phyloP scores from a whole-genome alignment of 2,329 filamentous ascomycete species.

The Hypoxylon sp. region DNA sequence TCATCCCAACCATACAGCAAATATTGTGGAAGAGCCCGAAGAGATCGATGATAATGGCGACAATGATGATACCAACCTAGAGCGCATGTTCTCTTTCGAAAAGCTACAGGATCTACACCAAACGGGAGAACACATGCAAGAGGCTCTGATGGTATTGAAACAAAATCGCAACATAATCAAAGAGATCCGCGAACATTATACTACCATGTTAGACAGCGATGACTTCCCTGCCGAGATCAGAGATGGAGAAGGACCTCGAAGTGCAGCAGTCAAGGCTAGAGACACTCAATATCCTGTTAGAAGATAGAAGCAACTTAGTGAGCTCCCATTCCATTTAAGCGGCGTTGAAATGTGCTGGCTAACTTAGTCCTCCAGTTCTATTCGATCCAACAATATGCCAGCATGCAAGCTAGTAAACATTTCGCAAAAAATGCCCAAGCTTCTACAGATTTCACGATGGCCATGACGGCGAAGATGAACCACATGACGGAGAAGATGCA shows the following conservation, averaged over 20 bases:
- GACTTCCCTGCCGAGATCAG: conserved; percentile 6
- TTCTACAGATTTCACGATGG: conserved; percentile 6
- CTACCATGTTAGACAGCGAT: conserved; percentile 2
- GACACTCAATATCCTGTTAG: conserved; percentile 9
- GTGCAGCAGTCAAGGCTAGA: conserved; percentile 19
- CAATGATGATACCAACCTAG: conserved; percentile 1
- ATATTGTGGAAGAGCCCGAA: conserved; percentile 20
- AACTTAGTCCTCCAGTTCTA: not conserved
- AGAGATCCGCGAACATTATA: conserved; percentile 21
- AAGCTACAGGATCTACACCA: conserved; percentile 18
- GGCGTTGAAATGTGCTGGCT: not conserved
- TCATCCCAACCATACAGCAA: not conserved
- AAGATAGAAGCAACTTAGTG: conserved; percentile 22
- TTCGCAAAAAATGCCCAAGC: conserved; percentile 19
- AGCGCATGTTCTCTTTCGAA: conserved; percentile 23
- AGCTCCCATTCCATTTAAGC: not conserved
- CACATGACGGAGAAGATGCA: conserved; percentile 28
- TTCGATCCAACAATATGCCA: conserved; percentile 12
- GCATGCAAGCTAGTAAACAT: conserved; percentile 23
- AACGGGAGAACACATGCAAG: conserved; percentile 24
- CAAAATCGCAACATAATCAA: conserved; percentile 17
- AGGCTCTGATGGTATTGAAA: conserved; percentile 15
- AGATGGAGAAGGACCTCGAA: conserved; percentile 21
- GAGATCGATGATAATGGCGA: conserved; percentile 1
- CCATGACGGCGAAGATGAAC: conserved; percentile 13